Evolutionary conservation across 164 flowering plant species (phyloP).

Genomic region (Cinnamomum micranthum): DNA sequence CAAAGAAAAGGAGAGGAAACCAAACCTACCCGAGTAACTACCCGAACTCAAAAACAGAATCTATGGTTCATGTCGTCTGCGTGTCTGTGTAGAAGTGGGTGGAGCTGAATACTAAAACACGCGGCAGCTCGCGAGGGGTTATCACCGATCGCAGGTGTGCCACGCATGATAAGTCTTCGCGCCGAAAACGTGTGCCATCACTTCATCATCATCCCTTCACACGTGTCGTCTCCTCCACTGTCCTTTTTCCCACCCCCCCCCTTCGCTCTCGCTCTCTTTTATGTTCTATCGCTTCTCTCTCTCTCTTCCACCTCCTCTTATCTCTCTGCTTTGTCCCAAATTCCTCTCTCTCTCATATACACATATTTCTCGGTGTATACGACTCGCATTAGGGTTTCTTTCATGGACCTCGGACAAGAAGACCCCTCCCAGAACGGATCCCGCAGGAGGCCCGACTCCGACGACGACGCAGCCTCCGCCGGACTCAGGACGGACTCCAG

Average conservation of each 20-base stretch:
- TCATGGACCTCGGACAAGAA: slow-evolving; percentile 15
- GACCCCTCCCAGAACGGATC: slow-evolving; percentile 23
- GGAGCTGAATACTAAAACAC: too few species aligned
- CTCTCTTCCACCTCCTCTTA: neutral
- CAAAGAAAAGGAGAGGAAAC: too few species aligned
- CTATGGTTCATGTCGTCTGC: too few species aligned
- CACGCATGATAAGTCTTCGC: too few species aligned
- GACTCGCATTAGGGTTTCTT: neutral
- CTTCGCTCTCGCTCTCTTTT: neutral
- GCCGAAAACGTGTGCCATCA: neutral
- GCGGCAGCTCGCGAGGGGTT: too few species aligned
- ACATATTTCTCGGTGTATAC: neutral
- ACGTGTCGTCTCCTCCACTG: slow-evolving; percentile 7
- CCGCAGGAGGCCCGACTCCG: slow-evolving; percentile 14
- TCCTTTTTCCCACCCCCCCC: too few species aligned
- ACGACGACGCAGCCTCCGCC: neutral
- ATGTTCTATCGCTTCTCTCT: neutral
- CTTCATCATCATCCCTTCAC: neutral
- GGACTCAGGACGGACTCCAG: slow-evolving; percentile 11
- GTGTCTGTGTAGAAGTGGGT: too few species aligned
- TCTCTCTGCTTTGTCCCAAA: neutral
- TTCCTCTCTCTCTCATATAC: neutral
- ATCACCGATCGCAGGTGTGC: too few species aligned
- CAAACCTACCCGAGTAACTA: too few species aligned
- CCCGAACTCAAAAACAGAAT: too few species aligned